Base-by-base conservation (phyloP, 2,329 filamentous ascomycete species). In the Pestalotiopsis sp. region DNA sequence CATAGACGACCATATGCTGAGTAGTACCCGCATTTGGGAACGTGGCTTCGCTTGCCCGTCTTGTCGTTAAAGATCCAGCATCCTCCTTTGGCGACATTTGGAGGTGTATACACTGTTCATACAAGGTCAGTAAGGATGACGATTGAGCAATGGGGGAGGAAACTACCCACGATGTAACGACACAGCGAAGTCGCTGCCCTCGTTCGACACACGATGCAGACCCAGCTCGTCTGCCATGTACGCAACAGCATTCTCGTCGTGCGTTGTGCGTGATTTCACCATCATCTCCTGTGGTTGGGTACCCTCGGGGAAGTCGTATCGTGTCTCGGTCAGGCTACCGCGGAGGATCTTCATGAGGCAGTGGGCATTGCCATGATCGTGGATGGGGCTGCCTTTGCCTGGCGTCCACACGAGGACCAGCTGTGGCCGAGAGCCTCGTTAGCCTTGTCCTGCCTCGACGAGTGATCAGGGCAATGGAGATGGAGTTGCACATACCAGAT, bases 191-290 rank as follows among this genome's bases (percentile, higher is more conserved):
- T 93, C 88, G 74, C 87, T 85, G 61, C 92, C 89, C 30, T 88
- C 87, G 78, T 97, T 97, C 71, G 87, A 89, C 68, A 97, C 91
- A 66, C 90, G 89, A 81, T 98, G 94, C 56, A 98, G 84, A 22
- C 94, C 94, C 35, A 97, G 88, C 81, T 94, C 89, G 78, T 97
- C 94, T 52, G 93, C 92, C 91, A 98, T 97, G 79, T 97, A 97
- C 9, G 93, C 91, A 52, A 97, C 93, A 70, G 91, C 83, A 71
- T 95, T 91, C 75, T 91, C 84, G 63, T 84, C 81, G 75, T 94
- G 92, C 56, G 84, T 86, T 52, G 87, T 92, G 75, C 93, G 87
- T 58, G 88, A 90, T 71, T 89, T 91, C 67, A 92, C 79, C 68
- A 83, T 77, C 79, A 92, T 89, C 3, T 90, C 89, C 5, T 83